Percentiles rank a stretch among this genome's conserved stretches.
Conservation (phyloP, 176 grass and related monocot species). For the Triticum aestivum region DNA sequence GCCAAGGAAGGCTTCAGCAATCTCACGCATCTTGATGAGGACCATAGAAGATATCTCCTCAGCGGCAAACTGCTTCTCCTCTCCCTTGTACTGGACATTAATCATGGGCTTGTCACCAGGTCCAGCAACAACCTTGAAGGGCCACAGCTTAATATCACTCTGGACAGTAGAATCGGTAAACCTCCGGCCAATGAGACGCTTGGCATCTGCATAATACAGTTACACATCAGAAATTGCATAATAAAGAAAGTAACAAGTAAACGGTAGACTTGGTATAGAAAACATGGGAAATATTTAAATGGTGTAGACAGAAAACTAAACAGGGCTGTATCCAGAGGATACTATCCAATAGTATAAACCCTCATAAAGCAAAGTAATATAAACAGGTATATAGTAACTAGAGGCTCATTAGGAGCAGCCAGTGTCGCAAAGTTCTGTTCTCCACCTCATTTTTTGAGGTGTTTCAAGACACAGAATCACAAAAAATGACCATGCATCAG, state of each 20-base stretch:
- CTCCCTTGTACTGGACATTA: constrained; percentile 62
- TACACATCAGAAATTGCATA: background rate
- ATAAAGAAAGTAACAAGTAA: background rate
- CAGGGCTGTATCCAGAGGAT: background rate
- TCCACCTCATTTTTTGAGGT: constrained; percentile 27
- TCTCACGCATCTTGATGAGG: constrained; percentile 65
- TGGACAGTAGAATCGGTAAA: constrained; percentile 51
- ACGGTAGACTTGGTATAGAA: no score
- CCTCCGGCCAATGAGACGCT: constrained; percentile 58
- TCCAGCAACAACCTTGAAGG: constrained; percentile 60
- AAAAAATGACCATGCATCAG: constrained; percentile 10
- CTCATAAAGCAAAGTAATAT: background rate
- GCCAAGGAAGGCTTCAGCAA: constrained; percentile 58
- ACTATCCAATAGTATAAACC: background rate
- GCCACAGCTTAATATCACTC: constrained; percentile 54
- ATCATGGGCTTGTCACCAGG: constrained; percentile 63
- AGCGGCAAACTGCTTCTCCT: constrained; percentile 63
- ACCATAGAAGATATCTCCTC: constrained; percentile 63
- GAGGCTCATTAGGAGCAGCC: constrained; percentile 29
- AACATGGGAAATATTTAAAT: no score
- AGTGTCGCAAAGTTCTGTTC: constrained; percentile 51
- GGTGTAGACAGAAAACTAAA: background rate
- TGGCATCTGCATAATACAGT: constrained; percentile 42
- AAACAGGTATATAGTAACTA: constrained; percentile 46
- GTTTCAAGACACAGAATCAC: constrained; percentile 49